Evolutionary conservation across 2,329 filamentous ascomycete species (phyloP), one percentile per base, ranked within the genome.

Genomic region (Cladosporium sp.): DNA sequence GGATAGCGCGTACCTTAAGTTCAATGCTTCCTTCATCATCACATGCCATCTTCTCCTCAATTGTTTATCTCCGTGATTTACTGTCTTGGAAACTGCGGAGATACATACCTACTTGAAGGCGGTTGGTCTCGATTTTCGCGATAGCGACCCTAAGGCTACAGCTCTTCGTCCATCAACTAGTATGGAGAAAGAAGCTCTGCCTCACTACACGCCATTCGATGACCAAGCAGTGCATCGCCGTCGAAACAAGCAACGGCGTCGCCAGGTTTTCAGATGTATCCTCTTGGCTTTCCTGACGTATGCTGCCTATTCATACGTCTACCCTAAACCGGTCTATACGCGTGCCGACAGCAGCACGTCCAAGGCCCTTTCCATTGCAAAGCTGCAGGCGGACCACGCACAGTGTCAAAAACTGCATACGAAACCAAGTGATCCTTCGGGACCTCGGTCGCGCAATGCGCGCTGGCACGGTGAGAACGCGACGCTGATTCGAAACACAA

Each of bases 401-500:
- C 76, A 74, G 1, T 86, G 84, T 67, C 70, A 74, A 32, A 75
- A 74, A 63, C 72, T 86, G 42, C 77, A 73, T 34, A 68, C 70
- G 43, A 78, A 75, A 59, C 82, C 82, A 0, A 62, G 73, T 45
- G 80, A 84, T 56, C 80, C 81, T 1, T 14, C n/a, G 16, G 80
- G 80, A 16, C 63, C 71, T 4, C 79, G 84, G 16, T 73, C 79
- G 32, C 74, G 74, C 59, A 87, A 83, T 63, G 81, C 80, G 16
- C 77, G 84, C 44, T 83, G 79, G 61, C 73, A 80, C 3, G 80
- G 81, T 48, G 74, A 77, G 49, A 77, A 75, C 56, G 77, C 83
- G 0, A 81, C 81, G 0, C 73, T 86, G 38, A 84, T 86, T 58
- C 79, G 75, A 56, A 86, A 86, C 62, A 83, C 83, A 4, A 82